phyloP scores from a whole-genome alignment of 75 land plant species.

The Adiantum capillusveneris region DNA sequence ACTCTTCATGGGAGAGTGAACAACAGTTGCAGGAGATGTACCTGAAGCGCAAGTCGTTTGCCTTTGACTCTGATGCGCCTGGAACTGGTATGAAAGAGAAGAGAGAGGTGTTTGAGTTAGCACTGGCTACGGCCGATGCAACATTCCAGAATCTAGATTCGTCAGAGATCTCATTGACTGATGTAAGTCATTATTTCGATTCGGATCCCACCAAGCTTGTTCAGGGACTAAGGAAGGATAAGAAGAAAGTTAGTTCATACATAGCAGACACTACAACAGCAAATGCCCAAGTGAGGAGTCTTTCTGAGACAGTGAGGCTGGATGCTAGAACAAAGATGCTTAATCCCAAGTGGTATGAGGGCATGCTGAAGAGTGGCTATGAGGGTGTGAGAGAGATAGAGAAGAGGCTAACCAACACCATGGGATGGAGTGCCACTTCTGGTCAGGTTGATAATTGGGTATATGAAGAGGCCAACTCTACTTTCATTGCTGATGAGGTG shows the following conservation, averaged over 20 bases:
- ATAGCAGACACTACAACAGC: constrained; percentile 99
- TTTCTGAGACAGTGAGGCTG: constrained; percentile 90
- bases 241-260: constrained; percentile 90
- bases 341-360: constrained; percentile 99
- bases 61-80: constrained; percentile 90
- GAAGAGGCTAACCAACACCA: constrained; percentile 95
- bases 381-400: constrained; percentile 99
- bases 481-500: constrained; percentile 89
- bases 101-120: constrained; percentile 89
- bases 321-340: constrained; percentile 96
- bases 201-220: constrained; percentile 98
- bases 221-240: constrained; percentile 71
- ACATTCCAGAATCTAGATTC: constrained; percentile 99
- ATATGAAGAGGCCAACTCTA: constrained; percentile 94
- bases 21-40: constrained; percentile 99
- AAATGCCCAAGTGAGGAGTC: constrained; percentile 92
- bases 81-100: constrained; percentile 97
- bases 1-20: constrained; percentile 99
- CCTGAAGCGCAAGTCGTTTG: constrained; percentile 90
- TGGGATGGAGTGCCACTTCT: constrained; percentile 99
- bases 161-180: constrained; percentile 96
- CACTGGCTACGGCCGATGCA: constrained; percentile 96
- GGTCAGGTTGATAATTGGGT: constrained; percentile 99
- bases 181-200: constrained; percentile 98
- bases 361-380: constrained; percentile 91